These are phyloP conservation scores for Microsporum ferrugineum DNA, from an alignment of 2,329 filamentous ascomycete species.

Conservation along the genomic window DNA sequence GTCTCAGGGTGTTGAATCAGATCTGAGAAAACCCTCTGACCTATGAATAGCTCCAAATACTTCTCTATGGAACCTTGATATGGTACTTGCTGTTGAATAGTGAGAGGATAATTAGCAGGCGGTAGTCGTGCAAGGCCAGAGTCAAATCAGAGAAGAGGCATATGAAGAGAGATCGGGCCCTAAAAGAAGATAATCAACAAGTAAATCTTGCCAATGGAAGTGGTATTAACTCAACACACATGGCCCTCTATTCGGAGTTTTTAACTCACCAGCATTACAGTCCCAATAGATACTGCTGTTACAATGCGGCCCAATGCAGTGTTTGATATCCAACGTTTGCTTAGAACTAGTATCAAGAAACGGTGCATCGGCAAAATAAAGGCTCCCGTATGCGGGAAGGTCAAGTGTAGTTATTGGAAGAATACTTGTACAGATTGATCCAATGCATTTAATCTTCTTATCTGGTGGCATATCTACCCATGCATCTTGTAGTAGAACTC, in stretches of 20 bases:
- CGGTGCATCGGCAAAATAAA: conserved; percentile 24
- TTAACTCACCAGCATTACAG: conserved; percentile 19
- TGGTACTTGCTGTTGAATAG: conserved; percentile 16
- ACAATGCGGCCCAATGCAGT: conserved; percentile 15
- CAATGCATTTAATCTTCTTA: conserved; percentile 19
- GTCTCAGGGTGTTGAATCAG: conserved; percentile 22
- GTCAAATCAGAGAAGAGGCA: conserved; percentile 29
- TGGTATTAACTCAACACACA: conserved; percentile 23
- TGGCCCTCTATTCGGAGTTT: conserved; percentile 28
- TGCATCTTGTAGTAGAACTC: conserved; percentile 23
- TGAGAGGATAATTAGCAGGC: conserved; percentile 5
- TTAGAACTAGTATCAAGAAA: conserved; percentile 11
- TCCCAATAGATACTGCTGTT: conserved; percentile 15
- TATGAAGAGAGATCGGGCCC: conserved; percentile 27
- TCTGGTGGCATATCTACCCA: conserved; percentile 24
- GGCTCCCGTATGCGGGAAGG: conserved; percentile 28
- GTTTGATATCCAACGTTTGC: conserved; percentile 10
- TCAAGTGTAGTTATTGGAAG: conserved; percentile 16
- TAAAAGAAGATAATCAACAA: conserved; percentile 16
- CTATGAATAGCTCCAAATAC: conserved; percentile 25
- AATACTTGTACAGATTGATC: conserved; percentile 11
- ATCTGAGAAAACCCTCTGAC: conserved; percentile 21
- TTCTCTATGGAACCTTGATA: conserved; percentile 28
- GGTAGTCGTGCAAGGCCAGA: conserved; percentile 29
- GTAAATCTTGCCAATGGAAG: conserved; percentile 10